Percentiles rank a stretch among this genome's conserved stretches.
These are phyloP conservation scores for Erysimum cheiri DNA, from an alignment of 441 rosid genomes.

Conservation along the genomic window DNA sequence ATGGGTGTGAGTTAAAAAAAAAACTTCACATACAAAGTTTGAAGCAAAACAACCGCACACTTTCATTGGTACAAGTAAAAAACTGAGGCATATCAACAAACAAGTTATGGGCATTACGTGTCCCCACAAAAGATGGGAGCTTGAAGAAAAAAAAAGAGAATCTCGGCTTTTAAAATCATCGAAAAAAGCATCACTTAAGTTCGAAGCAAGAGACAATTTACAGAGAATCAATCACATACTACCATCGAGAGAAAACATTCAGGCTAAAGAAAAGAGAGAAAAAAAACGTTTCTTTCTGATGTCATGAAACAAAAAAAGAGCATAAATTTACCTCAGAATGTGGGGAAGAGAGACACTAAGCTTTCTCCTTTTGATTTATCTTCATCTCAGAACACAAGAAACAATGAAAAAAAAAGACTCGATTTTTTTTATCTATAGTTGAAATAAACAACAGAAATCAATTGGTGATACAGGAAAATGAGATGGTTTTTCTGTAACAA, in stretches of 20 bases:
- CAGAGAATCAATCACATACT: conserved; percentile 39
- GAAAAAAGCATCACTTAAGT: conserved; percentile 64
- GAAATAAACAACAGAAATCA: conserved; percentile 33
- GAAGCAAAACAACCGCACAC: not conserved
- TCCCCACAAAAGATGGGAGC: conserved; percentile 29
- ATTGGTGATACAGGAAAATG: no score
- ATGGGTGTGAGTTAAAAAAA: not conserved
- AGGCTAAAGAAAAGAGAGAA: not conserved
- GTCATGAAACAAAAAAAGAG: not conserved
- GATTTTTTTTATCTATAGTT: conserved; percentile 35
- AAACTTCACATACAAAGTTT: not conserved
- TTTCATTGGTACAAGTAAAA: conserved; percentile 28
- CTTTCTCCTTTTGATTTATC: conserved; percentile 52
- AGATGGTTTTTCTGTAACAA: no score
- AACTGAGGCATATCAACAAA: conserved; percentile 39
- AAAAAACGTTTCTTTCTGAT: not conserved
- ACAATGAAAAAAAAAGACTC: conserved; percentile 42
- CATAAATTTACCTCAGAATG: conserved; percentile 52
- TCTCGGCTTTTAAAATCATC: conserved; percentile 25
- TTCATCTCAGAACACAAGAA: conserved; percentile 56
- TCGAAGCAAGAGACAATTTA: conserved; percentile 60
- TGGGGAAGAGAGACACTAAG: conserved; percentile 27
- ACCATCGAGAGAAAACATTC: conserved; percentile 10
- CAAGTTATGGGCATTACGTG: conserved; percentile 39
- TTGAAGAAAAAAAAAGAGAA: conserved; percentile 32